phyloP scores from a whole-genome alignment of 306 rosid species.

The Chamaecrista fasciculata region DNA sequence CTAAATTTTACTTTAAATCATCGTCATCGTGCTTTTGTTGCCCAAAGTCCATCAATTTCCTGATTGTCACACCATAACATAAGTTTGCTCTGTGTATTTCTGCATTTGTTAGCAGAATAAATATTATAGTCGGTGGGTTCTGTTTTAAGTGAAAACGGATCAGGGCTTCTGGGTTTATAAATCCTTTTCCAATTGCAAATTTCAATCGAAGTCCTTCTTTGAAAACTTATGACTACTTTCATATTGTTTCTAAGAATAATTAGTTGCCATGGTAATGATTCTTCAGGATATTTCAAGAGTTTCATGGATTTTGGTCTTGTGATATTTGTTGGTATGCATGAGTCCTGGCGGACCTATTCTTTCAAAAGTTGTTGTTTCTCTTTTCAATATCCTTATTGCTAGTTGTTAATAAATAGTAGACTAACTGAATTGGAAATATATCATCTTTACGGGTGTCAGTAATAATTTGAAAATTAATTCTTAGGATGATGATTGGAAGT shows the following conservation, averaged over 20 bases:
- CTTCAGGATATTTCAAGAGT: not conserved
- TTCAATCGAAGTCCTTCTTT: not conserved
- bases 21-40: not conserved
- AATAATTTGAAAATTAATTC: not conserved
- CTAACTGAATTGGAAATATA: not conserved
- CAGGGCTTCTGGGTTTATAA: not conserved
- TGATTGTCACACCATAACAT: not conserved
- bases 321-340: not conserved
- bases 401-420: not conserved
- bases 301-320: conserved; percentile 10
- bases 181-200: not conserved
- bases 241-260: not conserved
- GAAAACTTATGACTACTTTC: conserved; percentile 10
- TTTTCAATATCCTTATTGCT: not conserved
- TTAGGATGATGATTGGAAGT: not conserved
- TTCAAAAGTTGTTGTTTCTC: not conserved
- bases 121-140: not conserved
- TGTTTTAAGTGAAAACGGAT: not conserved
- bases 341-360: not conserved
- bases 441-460: not conserved
- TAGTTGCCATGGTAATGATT: not conserved
- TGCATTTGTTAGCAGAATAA: not conserved
- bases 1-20: not conserved
- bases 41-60: not conserved
- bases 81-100: not conserved